A percentile compares a stretch with the other conserved stretches of the same genome.
Evolutionary conservation across 768 basidiomycete species (phyloP).

Genomic region (Rhizopogon vesiculosus): DNA sequence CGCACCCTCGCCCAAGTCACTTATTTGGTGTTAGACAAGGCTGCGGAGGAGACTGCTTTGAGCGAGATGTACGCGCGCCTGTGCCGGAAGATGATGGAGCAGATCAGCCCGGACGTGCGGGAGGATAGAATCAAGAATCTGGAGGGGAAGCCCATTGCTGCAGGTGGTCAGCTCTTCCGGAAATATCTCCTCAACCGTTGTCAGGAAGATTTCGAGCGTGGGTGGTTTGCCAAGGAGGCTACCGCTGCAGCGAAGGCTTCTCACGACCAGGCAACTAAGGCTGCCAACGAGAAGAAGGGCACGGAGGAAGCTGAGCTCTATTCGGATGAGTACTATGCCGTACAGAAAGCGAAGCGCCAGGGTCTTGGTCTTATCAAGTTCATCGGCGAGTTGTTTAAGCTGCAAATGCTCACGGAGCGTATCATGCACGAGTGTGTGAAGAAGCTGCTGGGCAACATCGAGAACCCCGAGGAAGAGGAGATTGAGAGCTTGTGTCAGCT

Average conservation of each 20-base stretch:
- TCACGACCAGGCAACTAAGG: constrained; percentile 79
- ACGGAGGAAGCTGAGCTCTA: constrained; percentile 66
- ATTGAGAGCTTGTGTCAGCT: constrained; percentile 95
- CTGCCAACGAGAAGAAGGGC: constrained; percentile 54
- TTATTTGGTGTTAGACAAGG: constrained; percentile 86
- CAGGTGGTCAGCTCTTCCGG: constrained; percentile 92
- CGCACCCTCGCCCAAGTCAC: no score
- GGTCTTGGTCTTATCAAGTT: constrained; percentile 97
- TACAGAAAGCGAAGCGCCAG: constrained; percentile 95
- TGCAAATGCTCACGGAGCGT: constrained; percentile 95
- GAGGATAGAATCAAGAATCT: constrained; percentile 80
- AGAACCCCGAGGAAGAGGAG: constrained; percentile 96
- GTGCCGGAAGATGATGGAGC: constrained; percentile 94
- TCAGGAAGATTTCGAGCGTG: constrained; percentile 96
- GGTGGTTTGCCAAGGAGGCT: constrained; percentile 87
- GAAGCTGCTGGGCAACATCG: constrained; percentile 89
- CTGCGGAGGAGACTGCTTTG: constrained; percentile 93
- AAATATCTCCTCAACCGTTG: constrained; percentile 96
- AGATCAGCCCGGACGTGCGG: constrained; percentile 80
- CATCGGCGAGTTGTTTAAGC: constrained; percentile 97
- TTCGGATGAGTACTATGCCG: constrained; percentile 94
- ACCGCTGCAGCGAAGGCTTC: constrained; percentile 80
- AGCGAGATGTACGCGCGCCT: constrained; percentile 97
- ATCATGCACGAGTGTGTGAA: constrained; percentile 99
- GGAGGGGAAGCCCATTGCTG: constrained; percentile 78